Base-by-base conservation (phyloP, 2,329 filamentous ascomycete genomes). In the Monosporascus sp. region DNA sequence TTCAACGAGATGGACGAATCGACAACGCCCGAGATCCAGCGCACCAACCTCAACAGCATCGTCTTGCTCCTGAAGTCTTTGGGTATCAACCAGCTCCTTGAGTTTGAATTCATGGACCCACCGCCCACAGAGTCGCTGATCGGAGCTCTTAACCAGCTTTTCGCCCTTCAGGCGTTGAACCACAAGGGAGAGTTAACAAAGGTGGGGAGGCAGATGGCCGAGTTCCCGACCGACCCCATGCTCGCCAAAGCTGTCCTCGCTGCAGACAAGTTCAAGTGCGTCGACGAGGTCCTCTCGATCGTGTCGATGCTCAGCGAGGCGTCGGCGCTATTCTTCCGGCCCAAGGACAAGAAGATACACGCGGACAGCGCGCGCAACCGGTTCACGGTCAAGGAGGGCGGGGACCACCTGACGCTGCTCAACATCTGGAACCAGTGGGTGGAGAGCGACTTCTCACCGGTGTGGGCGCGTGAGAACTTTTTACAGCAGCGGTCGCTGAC, bases 401-500 rank as follows among this genome's bases (percentile, higher is more conserved):
- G 94, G 43, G 94, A 99, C 67, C 89, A 96, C 63, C 69, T 94
- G 5, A 91, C 90, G 0, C 81, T 96, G 1, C 82, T 97, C 48
- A 96, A 96, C 65, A 87, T 99, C 62, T 99, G 87, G 85, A 93
- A 94, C 63, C 89, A 96, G 69, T 99, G 91, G 88, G 89, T 92
- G 1, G 93, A 97, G 67, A 87, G 84, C 48, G 93, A 96, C 70
- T 99, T 91, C 72, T 89, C 84, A 49, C 86, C 84, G 51, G 84
- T 95, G 46, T 99, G 92, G 92, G 78, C 89, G 1, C 86, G 87
- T 48, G 93, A 97, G 72, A 97, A 97, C 69, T 99, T 96, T 70
- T 69, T 99, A 9, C 92, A 97, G 67, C 91, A 96, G 68, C 85
- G 92, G 17, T 89, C 87, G n/a, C 78, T 99, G 3, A 94, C 87